Percentiles rank a stretch among this genome's conserved stretches.
Conservation (phyloP, 306 rosid species). For the Casuarina cunninghamiana region DNA sequence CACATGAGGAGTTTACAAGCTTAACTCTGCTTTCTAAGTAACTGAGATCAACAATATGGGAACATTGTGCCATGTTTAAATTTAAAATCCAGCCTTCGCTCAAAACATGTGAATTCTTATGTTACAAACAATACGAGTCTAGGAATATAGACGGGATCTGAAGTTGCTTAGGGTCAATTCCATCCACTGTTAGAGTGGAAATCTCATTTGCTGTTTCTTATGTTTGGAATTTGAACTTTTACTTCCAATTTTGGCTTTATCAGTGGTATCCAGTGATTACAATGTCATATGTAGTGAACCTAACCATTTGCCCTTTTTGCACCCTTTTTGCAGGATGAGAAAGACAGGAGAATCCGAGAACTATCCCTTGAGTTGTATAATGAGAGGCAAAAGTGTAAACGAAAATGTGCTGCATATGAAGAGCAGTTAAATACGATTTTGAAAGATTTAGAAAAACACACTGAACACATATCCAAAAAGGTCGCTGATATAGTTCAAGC, state of each 20-base stretch:
- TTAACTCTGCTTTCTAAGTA: neutral
- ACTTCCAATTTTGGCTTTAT: neutral
- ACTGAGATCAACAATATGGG: neutral
- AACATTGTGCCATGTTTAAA: neutral
- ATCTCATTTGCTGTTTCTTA: neutral
- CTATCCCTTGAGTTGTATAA: constrained; percentile 61
- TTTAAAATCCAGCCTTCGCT: neutral
- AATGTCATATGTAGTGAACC: constrained; percentile 17
- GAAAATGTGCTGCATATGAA: constrained; percentile 73
- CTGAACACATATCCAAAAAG: constrained; percentile 61
- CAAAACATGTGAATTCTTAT: neutral
- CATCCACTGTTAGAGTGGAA: neutral
- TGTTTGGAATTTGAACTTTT: neutral
- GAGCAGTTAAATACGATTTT: constrained; percentile 54
- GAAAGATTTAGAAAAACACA: constrained; percentile 59
- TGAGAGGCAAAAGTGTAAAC: constrained; percentile 65
- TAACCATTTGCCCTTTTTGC: constrained; percentile 14
- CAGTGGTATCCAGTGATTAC: constrained; percentile 4
- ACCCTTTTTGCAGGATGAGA: constrained; percentile 58
- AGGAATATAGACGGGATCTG: neutral
- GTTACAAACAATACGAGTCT: neutral
- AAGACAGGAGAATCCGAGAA: constrained; percentile 71
- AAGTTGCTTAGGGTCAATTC: neutral
- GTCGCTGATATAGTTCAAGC: constrained; percentile 54
- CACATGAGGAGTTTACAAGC: neutral